Percentiles rank a stretch among this genome's conserved stretches.
Conservation (phyloP, 2,329 filamentous ascomycete genomes). For the Juglanconis sp. region DNA sequence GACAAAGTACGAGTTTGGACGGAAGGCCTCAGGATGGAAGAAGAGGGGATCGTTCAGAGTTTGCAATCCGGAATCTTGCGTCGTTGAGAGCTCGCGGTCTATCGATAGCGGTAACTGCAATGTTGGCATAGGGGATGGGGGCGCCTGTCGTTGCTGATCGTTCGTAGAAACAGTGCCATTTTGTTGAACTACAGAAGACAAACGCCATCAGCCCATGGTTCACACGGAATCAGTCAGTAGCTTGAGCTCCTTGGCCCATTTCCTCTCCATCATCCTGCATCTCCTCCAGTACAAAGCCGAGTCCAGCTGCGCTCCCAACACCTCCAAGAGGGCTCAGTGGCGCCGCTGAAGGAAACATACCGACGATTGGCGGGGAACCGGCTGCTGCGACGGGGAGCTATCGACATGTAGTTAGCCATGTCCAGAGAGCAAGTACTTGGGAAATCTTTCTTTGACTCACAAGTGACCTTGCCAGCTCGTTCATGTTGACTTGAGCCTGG, state of each 20-base stretch:
- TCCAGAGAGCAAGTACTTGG: background rate
- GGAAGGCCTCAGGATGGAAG: slow-evolving; percentile 53
- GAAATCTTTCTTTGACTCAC: slow-evolving; percentile 25
- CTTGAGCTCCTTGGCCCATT: slow-evolving; percentile 14
- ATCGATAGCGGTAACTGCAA: background rate
- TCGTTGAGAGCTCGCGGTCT: background rate
- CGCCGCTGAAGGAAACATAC: slow-evolving; percentile 9
- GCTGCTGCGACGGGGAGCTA: background rate
- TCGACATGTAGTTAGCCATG: background rate
- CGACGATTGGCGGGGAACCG: slow-evolving; percentile 5
- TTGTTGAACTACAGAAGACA: slow-evolving; percentile 13
- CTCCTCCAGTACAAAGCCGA: slow-evolving; percentile 1
- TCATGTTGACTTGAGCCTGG: slow-evolving; percentile 41
- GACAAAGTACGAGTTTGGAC: slow-evolving; percentile 61
- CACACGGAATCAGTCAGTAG: slow-evolving; percentile 4
- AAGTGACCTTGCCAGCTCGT: slow-evolving; percentile 42
- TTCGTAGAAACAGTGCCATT: slow-evolving; percentile 14
- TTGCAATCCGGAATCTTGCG: slow-evolving; percentile 3
- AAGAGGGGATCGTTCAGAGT: slow-evolving; percentile 27
- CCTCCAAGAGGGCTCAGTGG: background rate
- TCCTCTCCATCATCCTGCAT: slow-evolving; percentile 2
- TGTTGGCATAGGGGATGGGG: slow-evolving; percentile 19
- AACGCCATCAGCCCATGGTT: slow-evolving; percentile 23
- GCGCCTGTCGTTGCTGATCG: slow-evolving; percentile 4
- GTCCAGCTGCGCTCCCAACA: background rate